phyloP scores from a whole-genome alignment of 1,139 yeast species.

The Hyphopichia fennica region DNA sequence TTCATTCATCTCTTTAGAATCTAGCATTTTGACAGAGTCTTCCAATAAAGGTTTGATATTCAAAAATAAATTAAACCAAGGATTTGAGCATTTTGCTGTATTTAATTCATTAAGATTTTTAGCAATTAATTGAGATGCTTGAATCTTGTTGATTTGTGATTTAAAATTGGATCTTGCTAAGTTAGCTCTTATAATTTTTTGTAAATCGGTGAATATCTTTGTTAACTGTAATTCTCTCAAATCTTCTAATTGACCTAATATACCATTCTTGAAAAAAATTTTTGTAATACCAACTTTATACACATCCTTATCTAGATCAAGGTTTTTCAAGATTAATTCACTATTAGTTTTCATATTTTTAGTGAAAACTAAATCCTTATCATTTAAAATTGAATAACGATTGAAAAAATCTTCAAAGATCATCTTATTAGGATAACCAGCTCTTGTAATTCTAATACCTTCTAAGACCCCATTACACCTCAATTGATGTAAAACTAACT shows the following conservation, averaged over 20 bases:
- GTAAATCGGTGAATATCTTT: conserved; percentile 58
- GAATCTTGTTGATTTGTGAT: conserved; percentile 55
- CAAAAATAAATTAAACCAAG: conserved; percentile 79
- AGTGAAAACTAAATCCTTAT: conserved; percentile 42
- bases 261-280: conserved; percentile 92
- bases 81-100: conserved; percentile 51
- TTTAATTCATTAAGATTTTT: conserved; percentile 59
- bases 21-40: conserved; percentile 60
- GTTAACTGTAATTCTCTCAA: conserved; percentile 68
- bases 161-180: conserved; percentile 54
- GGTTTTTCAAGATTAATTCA: conserved; percentile 61
- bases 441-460: conserved; percentile 95
- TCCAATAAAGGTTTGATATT: conserved; percentile 76
- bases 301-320: conserved; percentile 60
- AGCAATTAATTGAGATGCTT: conserved; percentile 71
- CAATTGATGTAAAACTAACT: conserved; percentile 80
- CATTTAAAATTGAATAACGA: conserved; percentile 68
- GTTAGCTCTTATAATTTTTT: conserved; percentile 68
- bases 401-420: conserved; percentile 76
- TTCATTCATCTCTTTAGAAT: conserved; percentile 56
- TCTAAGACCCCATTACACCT: conserved; percentile 97
- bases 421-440: conserved; percentile 94
- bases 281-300: conserved; percentile 85
- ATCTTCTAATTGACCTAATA: conserved; percentile 82
- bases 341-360: conserved; percentile 61